Conservation (phyloP, 345 rosid species). For the Raphanus raphanistrum region DNA sequence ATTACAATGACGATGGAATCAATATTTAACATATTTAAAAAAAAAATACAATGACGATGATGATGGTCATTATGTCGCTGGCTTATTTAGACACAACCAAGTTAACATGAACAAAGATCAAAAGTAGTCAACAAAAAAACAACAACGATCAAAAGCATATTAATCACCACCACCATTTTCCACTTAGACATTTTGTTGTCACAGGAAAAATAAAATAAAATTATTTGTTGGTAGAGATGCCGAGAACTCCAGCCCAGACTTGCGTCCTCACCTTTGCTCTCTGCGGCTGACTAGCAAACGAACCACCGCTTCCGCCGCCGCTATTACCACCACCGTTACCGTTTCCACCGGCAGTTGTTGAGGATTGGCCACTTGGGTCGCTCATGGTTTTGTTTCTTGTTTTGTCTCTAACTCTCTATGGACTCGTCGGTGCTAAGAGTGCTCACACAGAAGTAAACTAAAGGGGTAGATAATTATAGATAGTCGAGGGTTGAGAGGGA, state of each 20-base stretch:
- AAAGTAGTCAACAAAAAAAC: neutral
- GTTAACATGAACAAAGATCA: constrained; percentile 15
- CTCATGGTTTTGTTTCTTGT: constrained; percentile 27
- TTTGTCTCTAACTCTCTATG: neutral
- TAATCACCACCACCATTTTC: constrained; percentile 16
- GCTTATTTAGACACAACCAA: constrained; percentile 7
- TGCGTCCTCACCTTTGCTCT: constrained; percentile 33
- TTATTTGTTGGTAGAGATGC: constrained; percentile 30
- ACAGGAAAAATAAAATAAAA: neutral
- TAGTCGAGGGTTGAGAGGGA: neutral
- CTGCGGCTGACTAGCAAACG: constrained; percentile 28
- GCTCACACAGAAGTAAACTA: neutral
- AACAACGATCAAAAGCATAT: neutral
- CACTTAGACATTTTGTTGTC: neutral
- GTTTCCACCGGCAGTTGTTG: constrained; percentile 24
- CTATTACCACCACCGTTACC: neutral
- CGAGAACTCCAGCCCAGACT: constrained; percentile 36
- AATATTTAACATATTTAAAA: too few species aligned
- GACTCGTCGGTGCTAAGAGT: constrained; percentile 14
- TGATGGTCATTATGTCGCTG: neutral
- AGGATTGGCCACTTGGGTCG: constrained; percentile 29
- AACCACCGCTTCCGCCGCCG: constrained; percentile 2
- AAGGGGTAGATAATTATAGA: constrained; percentile 15
- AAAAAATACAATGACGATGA: neutral
- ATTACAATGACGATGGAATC: constrained; percentile 1